Conservation (phyloP, 345 rosid species). For the Salix exigua region DNA sequence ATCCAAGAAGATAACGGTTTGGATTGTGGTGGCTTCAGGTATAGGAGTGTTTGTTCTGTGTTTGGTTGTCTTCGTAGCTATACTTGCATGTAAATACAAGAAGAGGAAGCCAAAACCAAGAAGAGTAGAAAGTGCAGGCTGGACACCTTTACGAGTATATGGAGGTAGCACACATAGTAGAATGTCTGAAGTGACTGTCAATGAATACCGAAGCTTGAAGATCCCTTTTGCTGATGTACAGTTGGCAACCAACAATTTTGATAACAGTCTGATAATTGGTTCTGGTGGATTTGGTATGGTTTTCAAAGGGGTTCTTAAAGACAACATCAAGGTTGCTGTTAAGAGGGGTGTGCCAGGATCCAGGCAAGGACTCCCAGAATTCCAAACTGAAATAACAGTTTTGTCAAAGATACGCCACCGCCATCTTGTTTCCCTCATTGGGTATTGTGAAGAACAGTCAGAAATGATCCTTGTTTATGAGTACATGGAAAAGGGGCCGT, state of each 20-base stretch:
- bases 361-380: slow-evolving; percentile 94
- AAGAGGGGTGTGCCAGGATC: slow-evolving; percentile 91
- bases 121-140: slow-evolving; percentile 58
- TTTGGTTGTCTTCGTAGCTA: slow-evolving; percentile 27
- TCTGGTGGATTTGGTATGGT: slow-evolving; percentile 97
- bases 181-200: slow-evolving; percentile 63
- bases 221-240: slow-evolving; percentile 75
- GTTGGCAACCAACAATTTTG: slow-evolving; percentile 72
- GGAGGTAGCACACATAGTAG: slow-evolving; percentile 72
- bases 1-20: slow-evolving; percentile 36
- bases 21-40: slow-evolving; percentile 54
- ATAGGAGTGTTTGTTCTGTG: slow-evolving; percentile 56
- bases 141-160: slow-evolving; percentile 73
- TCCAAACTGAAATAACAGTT: slow-evolving; percentile 77
- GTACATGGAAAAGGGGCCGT: slow-evolving; percentile 91
- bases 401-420: slow-evolving; percentile 83
- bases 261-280: slow-evolving; percentile 62
- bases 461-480: slow-evolving; percentile 93
- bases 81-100: slow-evolving; percentile 40
- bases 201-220: slow-evolving; percentile 56
- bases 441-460: slow-evolving; percentile 90
- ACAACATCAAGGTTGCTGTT: slow-evolving; percentile 75
- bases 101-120: slow-evolving; percentile 40
- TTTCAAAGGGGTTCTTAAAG: slow-evolving; percentile 71
- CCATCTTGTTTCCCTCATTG: slow-evolving; percentile 90